A percentile compares a stretch with the other conserved stretches of the same genome.
Conservation (phyloP, 2,329 filamentous ascomycete genomes). For the Cyclaneusma minus region DNA sequence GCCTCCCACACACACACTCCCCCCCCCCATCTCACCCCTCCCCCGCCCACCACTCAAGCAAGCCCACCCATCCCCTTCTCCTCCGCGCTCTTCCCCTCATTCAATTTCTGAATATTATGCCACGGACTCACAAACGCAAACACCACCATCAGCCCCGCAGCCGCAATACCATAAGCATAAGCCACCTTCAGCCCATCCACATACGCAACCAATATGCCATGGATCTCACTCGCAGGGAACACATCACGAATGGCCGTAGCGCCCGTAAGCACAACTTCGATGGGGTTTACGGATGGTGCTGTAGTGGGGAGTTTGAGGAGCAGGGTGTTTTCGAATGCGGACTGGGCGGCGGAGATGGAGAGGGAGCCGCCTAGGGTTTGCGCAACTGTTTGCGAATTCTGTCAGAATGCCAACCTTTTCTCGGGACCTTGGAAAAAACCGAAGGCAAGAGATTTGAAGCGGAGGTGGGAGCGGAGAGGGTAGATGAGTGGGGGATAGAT, state of each 20-base stretch:
- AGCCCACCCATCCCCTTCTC: conserved; percentile 13
- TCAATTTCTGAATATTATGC: conserved; percentile 23
- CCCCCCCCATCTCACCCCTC: no score
- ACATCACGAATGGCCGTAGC: conserved; percentile 38
- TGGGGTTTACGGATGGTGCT: conserved; percentile 23
- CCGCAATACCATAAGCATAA: conserved; percentile 39
- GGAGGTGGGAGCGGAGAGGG: conserved; percentile 4
- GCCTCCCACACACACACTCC: no score
- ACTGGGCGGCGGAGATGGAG: conserved; percentile 31
- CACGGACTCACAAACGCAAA: conserved; percentile 21
- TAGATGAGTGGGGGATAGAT: no score
- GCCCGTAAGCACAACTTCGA: conserved; percentile 24
- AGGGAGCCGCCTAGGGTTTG: conserved; percentile 35
- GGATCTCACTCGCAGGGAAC: conserved; percentile 32
- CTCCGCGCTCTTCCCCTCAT: conserved; percentile 15
- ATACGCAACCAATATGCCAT: conserved; percentile 42
- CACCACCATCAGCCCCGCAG: conserved; percentile 24
- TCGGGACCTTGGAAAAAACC: no score
- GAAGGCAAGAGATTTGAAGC: background rate
- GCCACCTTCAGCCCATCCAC: conserved; percentile 47
- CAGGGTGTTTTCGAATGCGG: conserved; percentile 30
- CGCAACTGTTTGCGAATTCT: conserved; percentile 19
- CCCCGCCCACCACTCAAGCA: no score
- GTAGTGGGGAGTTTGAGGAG: conserved; percentile 18
- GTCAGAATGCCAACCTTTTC: no score